A percentile compares a stretch with the other conserved stretches of the same genome.
Conservation (phyloP, 2,329 filamentous ascomycete species). For the Grosmannia serpens region DNA sequence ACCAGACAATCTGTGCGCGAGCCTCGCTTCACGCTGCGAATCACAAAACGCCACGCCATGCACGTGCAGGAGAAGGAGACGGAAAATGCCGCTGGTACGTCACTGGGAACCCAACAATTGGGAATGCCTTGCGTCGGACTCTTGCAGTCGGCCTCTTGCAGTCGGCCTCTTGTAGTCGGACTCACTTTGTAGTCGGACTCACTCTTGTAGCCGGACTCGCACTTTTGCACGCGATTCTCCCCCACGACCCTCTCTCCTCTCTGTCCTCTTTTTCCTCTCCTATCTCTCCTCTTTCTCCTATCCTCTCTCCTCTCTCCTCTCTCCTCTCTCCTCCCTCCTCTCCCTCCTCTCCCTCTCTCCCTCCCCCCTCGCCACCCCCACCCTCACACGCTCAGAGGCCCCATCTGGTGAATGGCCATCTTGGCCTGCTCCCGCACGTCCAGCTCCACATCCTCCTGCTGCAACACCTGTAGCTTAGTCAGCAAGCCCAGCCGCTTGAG, state of each 20-base stretch:
- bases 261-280: neutral
- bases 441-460: conserved; percentile 57
- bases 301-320: neutral
- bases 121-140: too few relatives aligned
- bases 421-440: conserved; percentile 80
- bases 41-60: neutral
- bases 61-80: neutral
- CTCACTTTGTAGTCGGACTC: too few relatives aligned
- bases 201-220: too few relatives aligned
- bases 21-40: neutral
- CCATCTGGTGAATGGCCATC: conserved; percentile 61
- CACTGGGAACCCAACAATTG: neutral
- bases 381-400: neutral
- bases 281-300: too few relatives aligned
- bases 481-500: conserved; percentile 63
- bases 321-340: neutral
- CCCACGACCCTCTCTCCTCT: neutral
- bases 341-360: neutral
- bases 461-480: conserved; percentile 49
- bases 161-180: too few relatives aligned
- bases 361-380: neutral
- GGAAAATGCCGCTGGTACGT: neutral
- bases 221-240: too few relatives aligned
- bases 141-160: too few relatives aligned
- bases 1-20: neutral